Conservation (phyloP, 352 stramenopile species). For the Pythium insidiosum region DNA sequence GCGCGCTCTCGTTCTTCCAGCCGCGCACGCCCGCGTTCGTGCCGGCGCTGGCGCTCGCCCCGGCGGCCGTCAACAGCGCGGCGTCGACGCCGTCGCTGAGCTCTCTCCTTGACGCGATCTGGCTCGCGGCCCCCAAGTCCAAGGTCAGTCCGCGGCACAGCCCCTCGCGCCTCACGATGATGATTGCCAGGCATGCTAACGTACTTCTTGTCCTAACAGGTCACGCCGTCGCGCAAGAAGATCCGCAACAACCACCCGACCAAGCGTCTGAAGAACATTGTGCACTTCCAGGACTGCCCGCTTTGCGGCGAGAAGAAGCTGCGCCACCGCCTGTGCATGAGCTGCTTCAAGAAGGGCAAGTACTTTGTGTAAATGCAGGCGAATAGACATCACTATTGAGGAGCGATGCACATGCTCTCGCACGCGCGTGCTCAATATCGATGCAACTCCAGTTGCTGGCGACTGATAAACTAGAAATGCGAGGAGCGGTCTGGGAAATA, state of each 20-base stretch:
- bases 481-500: slow-evolving; percentile 67
- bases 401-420: no score
- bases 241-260: slow-evolving; percentile 84
- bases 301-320: slow-evolving; percentile 85
- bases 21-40: slow-evolving; percentile 37
- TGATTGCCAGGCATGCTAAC: not conserved
- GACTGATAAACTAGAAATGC: no score
- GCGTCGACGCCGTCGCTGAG: slow-evolving; percentile 25
- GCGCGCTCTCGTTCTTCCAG: slow-evolving; percentile 43
- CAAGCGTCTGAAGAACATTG: slow-evolving; percentile 88
- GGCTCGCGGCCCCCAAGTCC: slow-evolving; percentile 80
- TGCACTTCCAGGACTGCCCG: slow-evolving; percentile 83
- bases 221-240: slow-evolving; percentile 80
- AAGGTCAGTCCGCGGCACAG: slow-evolving; percentile 56
- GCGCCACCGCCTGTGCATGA: slow-evolving; percentile 85
- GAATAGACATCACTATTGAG: no score
- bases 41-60: slow-evolving; percentile 19
- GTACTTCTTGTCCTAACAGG: slow-evolving; percentile 25
- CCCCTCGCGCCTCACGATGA: not conserved
- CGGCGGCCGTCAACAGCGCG: slow-evolving; percentile 26
- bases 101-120: slow-evolving; percentile 64
- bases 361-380: slow-evolving; percentile 85
- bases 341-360: slow-evolving; percentile 89
- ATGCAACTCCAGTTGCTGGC: no score
- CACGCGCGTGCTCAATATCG: no score